Evolutionary conservation across 2,329 filamentous ascomycete genomes (phyloP).

Genomic region (Paecilomyces variotii): DNA sequence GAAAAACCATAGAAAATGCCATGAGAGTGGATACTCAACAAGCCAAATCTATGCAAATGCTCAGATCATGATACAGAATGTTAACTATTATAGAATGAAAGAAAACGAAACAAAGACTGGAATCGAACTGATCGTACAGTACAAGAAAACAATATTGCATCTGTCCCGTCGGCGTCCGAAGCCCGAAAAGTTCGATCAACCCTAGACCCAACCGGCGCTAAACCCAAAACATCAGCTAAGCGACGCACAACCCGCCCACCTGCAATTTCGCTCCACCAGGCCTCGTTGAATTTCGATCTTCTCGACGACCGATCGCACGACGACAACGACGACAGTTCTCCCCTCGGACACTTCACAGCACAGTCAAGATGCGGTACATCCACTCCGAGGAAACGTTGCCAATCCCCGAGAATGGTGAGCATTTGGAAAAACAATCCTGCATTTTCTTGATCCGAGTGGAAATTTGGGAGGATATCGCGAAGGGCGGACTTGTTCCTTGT

Average conservation of each 20-base stretch:
- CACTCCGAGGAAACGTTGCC: conserved; percentile 93
- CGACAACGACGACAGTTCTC: conserved; percentile 30
- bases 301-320: conserved; percentile 27
- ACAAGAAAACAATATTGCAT: no score
- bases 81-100: not conserved
- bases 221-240: conserved; percentile 29
- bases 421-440: conserved; percentile 9
- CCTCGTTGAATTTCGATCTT: conserved; percentile 31
- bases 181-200: conserved; percentile 8
- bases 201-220: conserved; percentile 25
- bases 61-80: not conserved
- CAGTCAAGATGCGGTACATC: conserved; percentile 97
- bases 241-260: conserved; percentile 37
- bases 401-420: conserved; percentile 95
- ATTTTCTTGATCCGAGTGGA: conserved; percentile 5
- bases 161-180: not conserved
- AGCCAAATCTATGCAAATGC: not conserved
- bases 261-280: conserved; percentile 33
- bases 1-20: no score
- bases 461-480: not conserved
- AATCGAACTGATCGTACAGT: not conserved
- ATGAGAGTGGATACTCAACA: no score
- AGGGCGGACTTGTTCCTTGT: not conserved
- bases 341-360: conserved; percentile 33
- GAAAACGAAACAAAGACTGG: not conserved